Base-by-base conservation (phyloP, 1,284 basidiomycete genomes). In the Cutaneotrichosporon sp. region DNA sequence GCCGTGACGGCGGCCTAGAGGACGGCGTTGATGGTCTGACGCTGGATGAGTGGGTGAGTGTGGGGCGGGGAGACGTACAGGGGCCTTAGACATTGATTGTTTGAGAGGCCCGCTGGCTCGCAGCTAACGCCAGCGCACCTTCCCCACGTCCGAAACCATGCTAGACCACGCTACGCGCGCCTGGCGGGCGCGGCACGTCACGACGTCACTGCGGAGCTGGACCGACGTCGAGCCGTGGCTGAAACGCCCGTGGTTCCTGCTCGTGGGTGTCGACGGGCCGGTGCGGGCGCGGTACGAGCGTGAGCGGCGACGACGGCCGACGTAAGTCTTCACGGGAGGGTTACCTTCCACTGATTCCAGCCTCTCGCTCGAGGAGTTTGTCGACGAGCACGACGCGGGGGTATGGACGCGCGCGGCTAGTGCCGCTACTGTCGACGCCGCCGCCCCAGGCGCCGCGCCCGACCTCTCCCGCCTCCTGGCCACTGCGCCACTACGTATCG, bases 211-310 rank as follows among this genome's bases (percentile, higher is more conserved):
- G 18, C 68, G 71, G 45, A 83, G 81, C 1, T 75, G 75, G 26
- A 55, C 57, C 0, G 79, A 83, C n/a, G 66, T 84, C 15, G 78
- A 93, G 38, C 76, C 80, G 42, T 97, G 97, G 67, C 72, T 84
- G 36, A 92, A 86, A 68, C 80, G 96, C 9, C 94, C 94, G 0
- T 97, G 91, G 71, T 92, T 97, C 69, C 76, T 97, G 65, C 80
- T 97, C 30, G 77, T 97, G 36, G 81, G 78, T 43, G 80, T 94
- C n/a, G 90, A 97, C 56, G 93, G 88, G 0, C 92, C 93, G 0
- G 66, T 94, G 21, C 69, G 84, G 22, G 63, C 72, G 9, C 61
- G 79, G 20, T 80, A 66, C 58, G 46, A 57, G 42, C 55, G 78
- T 10, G 72, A 74, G 42, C 34, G 17, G 36, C 21, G 20, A 22